phyloP scores from a whole-genome alignment of 2,329 filamentous ascomycete species.

The Diplocarpon rosae region DNA sequence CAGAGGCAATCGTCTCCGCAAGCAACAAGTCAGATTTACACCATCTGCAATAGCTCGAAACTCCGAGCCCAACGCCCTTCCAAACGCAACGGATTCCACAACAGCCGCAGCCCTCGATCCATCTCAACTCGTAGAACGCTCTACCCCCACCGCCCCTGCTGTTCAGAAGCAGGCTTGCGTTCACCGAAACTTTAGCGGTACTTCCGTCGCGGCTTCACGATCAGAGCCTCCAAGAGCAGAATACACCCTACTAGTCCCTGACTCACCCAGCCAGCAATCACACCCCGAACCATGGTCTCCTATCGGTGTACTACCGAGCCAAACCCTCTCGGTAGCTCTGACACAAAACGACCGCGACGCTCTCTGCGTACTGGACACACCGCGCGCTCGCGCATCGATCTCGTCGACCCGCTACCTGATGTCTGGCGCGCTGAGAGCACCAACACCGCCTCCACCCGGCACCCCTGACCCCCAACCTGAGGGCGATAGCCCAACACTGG shows the following conservation, averaged over 20 bases:
- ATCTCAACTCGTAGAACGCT: slow-evolving; percentile 2
- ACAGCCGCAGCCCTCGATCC: slow-evolving; percentile 12
- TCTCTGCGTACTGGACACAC: background rate
- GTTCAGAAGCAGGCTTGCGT: background rate
- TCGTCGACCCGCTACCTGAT: slow-evolving; percentile 16
- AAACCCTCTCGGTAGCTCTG: background rate
- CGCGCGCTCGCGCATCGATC: slow-evolving; percentile 4
- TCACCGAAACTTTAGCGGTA: background rate
- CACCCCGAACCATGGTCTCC: background rate
- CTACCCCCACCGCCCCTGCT: background rate
- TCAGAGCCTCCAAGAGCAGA: background rate
- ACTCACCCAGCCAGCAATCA: background rate
- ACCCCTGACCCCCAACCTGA: background rate
- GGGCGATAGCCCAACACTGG: background rate
- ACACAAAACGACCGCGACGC: slow-evolving; percentile 1
- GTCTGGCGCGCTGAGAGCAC: slow-evolving; percentile 4
- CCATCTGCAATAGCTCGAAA: slow-evolving; percentile 19
- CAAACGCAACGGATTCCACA: slow-evolving; percentile 14
- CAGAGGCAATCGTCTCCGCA: slow-evolving; percentile 6
- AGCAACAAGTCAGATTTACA: slow-evolving; percentile 19
- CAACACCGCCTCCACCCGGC: background rate
- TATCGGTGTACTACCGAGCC: background rate
- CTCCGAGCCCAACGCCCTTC: slow-evolving; percentile 15
- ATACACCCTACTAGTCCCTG: background rate
- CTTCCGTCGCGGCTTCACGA: too few species aligned